Percentiles rank a stretch among this genome's conserved stretches.
These are phyloP conservation scores for Neolentinus lepideus DNA, from an alignment of 1,284 basidiomycete genomes.

Conservation along the genomic window DNA sequence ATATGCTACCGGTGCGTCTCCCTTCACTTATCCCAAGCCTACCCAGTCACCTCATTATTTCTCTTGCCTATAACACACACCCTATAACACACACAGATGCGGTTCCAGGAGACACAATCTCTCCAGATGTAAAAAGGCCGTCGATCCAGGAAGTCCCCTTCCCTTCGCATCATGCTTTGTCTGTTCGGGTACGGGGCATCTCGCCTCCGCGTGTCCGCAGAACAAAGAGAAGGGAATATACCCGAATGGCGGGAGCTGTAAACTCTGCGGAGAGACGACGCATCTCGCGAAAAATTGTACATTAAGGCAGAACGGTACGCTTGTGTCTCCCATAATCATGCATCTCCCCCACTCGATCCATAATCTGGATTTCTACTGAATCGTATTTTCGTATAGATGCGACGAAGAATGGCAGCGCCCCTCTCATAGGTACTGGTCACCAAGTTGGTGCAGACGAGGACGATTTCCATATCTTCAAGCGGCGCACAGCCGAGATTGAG, in stretches of 20 bases:
- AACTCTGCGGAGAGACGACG: constrained; percentile 77
- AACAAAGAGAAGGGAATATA: constrained; percentile 83
- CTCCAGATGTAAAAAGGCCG: constrained; percentile 64
- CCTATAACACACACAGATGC: constrained; percentile 48
- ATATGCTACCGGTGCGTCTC: constrained; percentile 76
- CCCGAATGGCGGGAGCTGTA: constrained; percentile 87
- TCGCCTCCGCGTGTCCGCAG: constrained; percentile 75
- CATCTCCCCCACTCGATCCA: not conserved
- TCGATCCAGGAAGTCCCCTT: constrained; percentile 61
- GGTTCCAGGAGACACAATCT: constrained; percentile 78
- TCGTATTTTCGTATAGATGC: constrained; percentile 16
- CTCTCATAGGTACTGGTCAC: constrained; percentile 41
- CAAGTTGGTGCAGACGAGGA: constrained; percentile 85
- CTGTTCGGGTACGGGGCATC: constrained; percentile 75
- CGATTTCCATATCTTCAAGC: constrained; percentile 80
- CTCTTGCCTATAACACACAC: not conserved
- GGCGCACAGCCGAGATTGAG: constrained; percentile 54
- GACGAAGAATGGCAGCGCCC: constrained; percentile 18
- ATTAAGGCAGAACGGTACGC: constrained; percentile 51
- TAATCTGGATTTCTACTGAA: constrained; percentile 5
- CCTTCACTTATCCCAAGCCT: constrained; percentile 1
- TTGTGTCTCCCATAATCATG: too few relatives aligned
- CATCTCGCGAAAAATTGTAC: constrained; percentile 86
- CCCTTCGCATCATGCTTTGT: constrained; percentile 93
- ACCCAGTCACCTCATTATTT: too few relatives aligned